phyloP scores from a whole-genome alignment of 192 early-diverging fungal species.

The Backusella tarrabulga region DNA sequence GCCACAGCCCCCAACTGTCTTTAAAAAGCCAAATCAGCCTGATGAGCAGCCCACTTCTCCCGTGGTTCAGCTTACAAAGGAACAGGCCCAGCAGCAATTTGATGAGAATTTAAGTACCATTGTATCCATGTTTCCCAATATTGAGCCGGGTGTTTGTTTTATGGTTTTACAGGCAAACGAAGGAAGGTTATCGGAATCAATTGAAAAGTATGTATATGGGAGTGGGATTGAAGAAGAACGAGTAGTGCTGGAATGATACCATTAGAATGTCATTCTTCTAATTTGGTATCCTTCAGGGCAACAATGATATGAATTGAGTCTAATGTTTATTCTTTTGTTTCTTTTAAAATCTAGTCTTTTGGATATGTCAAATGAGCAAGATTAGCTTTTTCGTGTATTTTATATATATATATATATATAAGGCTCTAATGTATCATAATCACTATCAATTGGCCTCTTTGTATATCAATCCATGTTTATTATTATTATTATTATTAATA shows the following conservation, averaged over 20 bases:
- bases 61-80: not conserved
- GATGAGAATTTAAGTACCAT: conserved; percentile 52
- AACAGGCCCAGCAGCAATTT: conserved; percentile 32
- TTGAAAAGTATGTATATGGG: conserved; percentile 37
- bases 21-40: not conserved
- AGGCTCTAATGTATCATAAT: not conserved
- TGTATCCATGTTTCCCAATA: conserved; percentile 71
- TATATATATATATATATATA: not conserved
- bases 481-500: not conserved
- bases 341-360: not conserved
- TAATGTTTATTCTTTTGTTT: not conserved
- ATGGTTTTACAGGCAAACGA: conserved; percentile 72
- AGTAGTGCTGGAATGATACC: not conserved
- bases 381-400: not conserved
- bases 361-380: conserved; percentile 19
- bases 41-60: not conserved
- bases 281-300: not conserved
- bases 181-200: conserved; percentile 43
- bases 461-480: not conserved
- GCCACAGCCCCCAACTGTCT: not conserved
- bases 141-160: conserved; percentile 68
- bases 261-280: not conserved
- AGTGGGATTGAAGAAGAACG: not conserved
- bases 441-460: not conserved
- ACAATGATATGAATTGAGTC: not conserved